Evolutionary conservation across 257 asterid species (phyloP), one percentile per base, ranked within the genome.

Genomic region (Fraxinus quadrangulata): DNA sequence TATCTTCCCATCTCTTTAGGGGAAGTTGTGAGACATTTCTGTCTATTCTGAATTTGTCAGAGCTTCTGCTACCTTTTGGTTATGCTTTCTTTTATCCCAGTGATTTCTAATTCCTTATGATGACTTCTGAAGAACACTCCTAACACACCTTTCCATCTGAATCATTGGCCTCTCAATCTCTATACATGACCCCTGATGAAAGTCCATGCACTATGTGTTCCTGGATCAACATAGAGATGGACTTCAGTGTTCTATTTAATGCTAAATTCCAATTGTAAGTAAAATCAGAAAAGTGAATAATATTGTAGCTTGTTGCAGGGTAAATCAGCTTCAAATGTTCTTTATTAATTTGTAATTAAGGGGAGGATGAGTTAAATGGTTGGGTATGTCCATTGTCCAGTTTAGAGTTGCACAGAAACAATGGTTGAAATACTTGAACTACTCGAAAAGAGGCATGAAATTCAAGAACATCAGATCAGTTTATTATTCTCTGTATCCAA

Each of bases 281-380:
- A 10, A 72, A 78, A 54, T 30, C 21, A 2, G 45, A 9, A 21
- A 51, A 16, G 12, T 23, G 33, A 63, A 40, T 34, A 17, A 13
- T 40, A 76, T 28, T 31, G 3, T 24, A 56, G 67, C 14, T 19
- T 13, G 16, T 68, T 68, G 30, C 68, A 19, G 47, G 56, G 33
- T 24, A 19, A 72, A 31, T 71, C 19, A 47, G 61, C 78, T 73
- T 72, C 70, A 34, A 78, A 51, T 79, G n/a, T 36, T 8, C 13
- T 65, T 16, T 23, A 23, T 67, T 6, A 21, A 8, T 7, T 54
- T 54, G 65, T n/a, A 16, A 2, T 19, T 45, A 45, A 45, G 54
- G 54, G 54, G n/a, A 45, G 54, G 54, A 45, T 5, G 3, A 14
- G 6, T 45, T 45, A 45, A 45, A 13, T 45, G 54, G 54, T 45